phyloP scores from a whole-genome alignment of 208 protist genomes.

The Wallacemonas rigidus region DNA sequence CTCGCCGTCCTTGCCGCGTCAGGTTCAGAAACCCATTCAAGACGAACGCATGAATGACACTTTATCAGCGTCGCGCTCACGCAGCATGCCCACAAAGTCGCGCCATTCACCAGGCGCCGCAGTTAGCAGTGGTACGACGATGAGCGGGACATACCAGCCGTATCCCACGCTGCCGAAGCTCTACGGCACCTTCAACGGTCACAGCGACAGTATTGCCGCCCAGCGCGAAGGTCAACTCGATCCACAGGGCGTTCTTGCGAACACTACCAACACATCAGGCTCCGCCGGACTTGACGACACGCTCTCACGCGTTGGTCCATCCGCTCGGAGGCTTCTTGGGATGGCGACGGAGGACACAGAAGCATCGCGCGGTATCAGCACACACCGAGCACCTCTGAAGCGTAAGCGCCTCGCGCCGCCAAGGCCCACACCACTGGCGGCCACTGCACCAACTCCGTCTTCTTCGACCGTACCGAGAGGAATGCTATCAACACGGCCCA shows the following conservation, averaged over 20 bases:
- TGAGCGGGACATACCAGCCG: slow-evolving; percentile 1
- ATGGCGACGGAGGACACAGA: slow-evolving; percentile 21
- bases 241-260: no score
- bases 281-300: slow-evolving; percentile 16
- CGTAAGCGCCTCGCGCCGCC: background rate
- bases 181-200: slow-evolving; percentile 25
- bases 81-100: background rate
- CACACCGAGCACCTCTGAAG: slow-evolving; percentile 1
- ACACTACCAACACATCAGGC: no score
- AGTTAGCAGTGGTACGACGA: background rate
- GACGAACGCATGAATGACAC: slow-evolving; percentile 4
- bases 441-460: slow-evolving; percentile 19
- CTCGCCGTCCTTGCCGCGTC: slow-evolving; percentile 2
- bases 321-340: slow-evolving; percentile 39
- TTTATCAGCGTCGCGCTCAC: background rate
- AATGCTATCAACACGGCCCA: background rate
- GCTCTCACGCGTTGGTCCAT: slow-evolving; percentile 56
- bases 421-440: background rate
- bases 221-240: background rate
- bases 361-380: no score
- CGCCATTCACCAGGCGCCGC: background rate
- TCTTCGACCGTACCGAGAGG: slow-evolving; percentile 19
- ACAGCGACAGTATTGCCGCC: slow-evolving; percentile 19
- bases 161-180: slow-evolving; percentile 24
- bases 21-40: slow-evolving; percentile 12